phyloP scores from a whole-genome alignment of 345 rosid genomes.

The Ceriops tagal region DNA sequence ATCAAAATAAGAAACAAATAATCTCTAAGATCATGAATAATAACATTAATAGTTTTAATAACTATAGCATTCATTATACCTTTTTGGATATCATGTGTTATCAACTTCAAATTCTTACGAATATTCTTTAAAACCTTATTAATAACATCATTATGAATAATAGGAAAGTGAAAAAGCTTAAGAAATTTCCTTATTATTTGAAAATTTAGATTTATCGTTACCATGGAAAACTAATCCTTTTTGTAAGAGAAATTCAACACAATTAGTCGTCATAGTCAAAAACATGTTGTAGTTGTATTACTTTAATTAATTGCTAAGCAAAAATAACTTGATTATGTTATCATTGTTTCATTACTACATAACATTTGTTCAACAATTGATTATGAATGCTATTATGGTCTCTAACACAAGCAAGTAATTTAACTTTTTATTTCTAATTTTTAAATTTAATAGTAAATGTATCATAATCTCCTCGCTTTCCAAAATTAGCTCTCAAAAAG shows the following conservation, averaged over 20 bases:
- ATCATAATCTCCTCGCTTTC: neutral
- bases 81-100: neutral
- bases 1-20: slow-evolving; percentile 5
- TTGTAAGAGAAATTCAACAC: neutral
- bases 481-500: neutral
- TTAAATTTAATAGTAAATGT: neutral
- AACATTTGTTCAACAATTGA: neutral
- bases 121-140: slow-evolving; percentile 6
- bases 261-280: neutral
- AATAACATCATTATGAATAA: neutral
- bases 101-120: neutral
- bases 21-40: slow-evolving; percentile 1
- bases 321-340: neutral
- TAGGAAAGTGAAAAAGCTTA: neutral
- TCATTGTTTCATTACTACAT: neutral
- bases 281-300: neutral
- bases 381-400: neutral
- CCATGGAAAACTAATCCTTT: slow-evolving; percentile 13
- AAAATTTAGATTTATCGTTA: slow-evolving; percentile 6
- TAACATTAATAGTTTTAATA: neutral
- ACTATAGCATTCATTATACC: neutral
- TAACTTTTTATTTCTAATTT: neutral
- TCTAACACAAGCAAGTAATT: neutral
- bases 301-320: neutral
- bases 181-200: slow-evolving; percentile 10